These are phyloP conservation scores for Dioscorea zingiberensis DNA, from an alignment of 106 monocot species.

Conservation along the genomic window DNA sequence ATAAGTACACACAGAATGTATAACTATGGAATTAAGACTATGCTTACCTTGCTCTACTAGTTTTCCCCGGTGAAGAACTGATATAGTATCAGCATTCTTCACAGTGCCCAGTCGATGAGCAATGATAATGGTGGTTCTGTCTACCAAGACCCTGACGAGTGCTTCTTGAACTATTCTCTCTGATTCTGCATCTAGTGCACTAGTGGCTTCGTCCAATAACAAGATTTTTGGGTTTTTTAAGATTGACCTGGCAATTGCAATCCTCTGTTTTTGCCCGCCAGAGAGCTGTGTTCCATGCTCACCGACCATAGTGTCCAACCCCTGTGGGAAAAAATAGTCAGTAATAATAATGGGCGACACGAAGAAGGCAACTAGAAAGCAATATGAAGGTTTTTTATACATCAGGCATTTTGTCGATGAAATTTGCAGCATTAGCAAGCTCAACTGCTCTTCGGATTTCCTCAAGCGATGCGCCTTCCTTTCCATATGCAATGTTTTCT, in stretches of 20 bases:
- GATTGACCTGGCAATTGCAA: conserved; percentile 80
- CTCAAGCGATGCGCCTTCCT: conserved; percentile 34
- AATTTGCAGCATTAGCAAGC: conserved; percentile 81
- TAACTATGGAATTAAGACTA: no score
- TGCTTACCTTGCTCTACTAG: conserved; percentile 62
- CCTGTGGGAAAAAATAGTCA: conserved; percentile 20
- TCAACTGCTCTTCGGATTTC: conserved; percentile 56
- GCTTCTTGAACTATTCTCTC: conserved; percentile 83
- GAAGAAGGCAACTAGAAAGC: not conserved
- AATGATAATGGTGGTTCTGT: conserved; percentile 70
- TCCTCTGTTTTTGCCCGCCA: conserved; percentile 83
- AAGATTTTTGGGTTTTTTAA: conserved; percentile 77
- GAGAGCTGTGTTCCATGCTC: conserved; percentile 57
- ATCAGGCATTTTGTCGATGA: conserved; percentile 72
- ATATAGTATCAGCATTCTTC: conserved; percentile 60
- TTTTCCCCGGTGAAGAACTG: conserved; percentile 60
- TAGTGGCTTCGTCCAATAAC: conserved; percentile 82
- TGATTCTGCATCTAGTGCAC: conserved; percentile 77
- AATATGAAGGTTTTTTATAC: conserved; percentile 14
- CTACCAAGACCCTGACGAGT: conserved; percentile 54
- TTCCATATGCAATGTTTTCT: conserved; percentile 78
- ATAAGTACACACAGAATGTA: no score
- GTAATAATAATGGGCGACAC: not conserved
- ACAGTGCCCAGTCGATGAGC: conserved; percentile 80
- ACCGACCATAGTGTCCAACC: conserved; percentile 76